A percentile compares a stretch with the other conserved stretches of the same genome.
Conservation (phyloP, 2,329 filamentous ascomycete species). For the Xylaria sp. region DNA sequence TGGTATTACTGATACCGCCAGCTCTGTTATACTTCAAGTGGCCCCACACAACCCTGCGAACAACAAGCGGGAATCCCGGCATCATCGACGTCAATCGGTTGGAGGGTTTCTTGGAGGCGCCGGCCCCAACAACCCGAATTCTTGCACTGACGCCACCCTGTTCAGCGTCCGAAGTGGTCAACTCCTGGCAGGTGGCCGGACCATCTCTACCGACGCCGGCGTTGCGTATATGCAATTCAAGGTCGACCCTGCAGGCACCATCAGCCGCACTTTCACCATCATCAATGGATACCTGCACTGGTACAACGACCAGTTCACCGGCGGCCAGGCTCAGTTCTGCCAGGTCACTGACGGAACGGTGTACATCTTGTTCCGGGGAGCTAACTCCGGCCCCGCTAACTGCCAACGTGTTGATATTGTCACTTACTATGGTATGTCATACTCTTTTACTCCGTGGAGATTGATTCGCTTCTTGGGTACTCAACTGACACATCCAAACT, state of each 20-base stretch:
- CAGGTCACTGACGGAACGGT: conserved; percentile 39
- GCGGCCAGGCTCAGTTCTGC: conserved; percentile 46
- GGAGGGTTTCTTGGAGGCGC: conserved; percentile 43
- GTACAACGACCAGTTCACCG: conserved; percentile 44
- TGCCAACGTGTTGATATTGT: conserved; percentile 41
- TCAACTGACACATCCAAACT: neutral
- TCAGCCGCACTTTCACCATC: conserved; percentile 38
- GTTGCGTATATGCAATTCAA: conserved; percentile 37
- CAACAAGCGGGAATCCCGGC: conserved; percentile 23
- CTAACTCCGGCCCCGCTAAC: conserved; percentile 28
- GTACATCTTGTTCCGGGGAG: conserved; percentile 39
- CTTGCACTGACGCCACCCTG: conserved; percentile 42
- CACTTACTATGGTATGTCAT: conserved; percentile 28
- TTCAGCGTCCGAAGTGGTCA: conserved; percentile 43
- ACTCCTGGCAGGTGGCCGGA: conserved; percentile 37
- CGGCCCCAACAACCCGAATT: conserved; percentile 36
- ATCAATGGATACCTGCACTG: conserved; percentile 44
- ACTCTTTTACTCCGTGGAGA: neutral
- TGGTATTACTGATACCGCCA: conserved; percentile 32
- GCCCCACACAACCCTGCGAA: conserved; percentile 24
- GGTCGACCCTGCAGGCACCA: conserved; percentile 20
- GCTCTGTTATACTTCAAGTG: conserved; percentile 39
- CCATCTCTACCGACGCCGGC: conserved; percentile 38
- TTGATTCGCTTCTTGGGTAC: neutral
- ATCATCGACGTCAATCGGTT: conserved; percentile 29